Evolutionary conservation across 140 eudicot species (phyloP).

Genomic region (Senecio squalidus): DNA sequence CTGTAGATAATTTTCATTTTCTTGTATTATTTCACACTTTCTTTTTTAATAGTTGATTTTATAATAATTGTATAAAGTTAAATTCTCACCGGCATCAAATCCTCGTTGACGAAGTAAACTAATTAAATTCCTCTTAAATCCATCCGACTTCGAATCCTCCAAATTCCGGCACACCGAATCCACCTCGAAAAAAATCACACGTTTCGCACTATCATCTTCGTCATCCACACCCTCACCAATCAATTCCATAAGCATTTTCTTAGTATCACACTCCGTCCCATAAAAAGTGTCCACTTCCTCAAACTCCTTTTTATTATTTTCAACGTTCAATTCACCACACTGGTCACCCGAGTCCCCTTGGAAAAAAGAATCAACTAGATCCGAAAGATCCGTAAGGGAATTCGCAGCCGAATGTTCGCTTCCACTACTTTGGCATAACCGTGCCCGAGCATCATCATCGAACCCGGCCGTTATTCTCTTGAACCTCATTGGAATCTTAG

Average conservation of each 20-base stretch:
- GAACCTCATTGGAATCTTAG: conserved; percentile 44
- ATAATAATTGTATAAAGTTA: background rate
- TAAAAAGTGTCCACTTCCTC: conserved; percentile 16
- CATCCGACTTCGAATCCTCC: conserved; percentile 18
- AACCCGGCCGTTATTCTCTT: conserved; percentile 57
- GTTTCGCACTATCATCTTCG: conserved; percentile 14
- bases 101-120: conserved; percentile 38
- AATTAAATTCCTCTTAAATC: conserved; percentile 34
- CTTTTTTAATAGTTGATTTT: no score
- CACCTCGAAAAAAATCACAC: conserved; percentile 32
- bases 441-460: conserved; percentile 51
- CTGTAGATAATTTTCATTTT: no score
- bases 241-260: conserved; percentile 40
- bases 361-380: conserved; percentile 57
- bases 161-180: conserved; percentile 26
- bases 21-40: no score
- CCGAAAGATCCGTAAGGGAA: conserved; percentile 51
- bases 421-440: conserved; percentile 66
- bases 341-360: conserved; percentile 29
- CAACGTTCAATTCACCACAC: conserved; percentile 1
- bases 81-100: conserved; percentile 40
- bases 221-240: conserved; percentile 24
- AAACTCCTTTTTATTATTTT: conserved; percentile 12
- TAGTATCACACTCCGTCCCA: conserved; percentile 19
- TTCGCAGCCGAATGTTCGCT: conserved; percentile 55